These are phyloP conservation scores for Hippophae gyantsensis DNA, from an alignment of 306 rosid species.

Conservation along the genomic window DNA sequence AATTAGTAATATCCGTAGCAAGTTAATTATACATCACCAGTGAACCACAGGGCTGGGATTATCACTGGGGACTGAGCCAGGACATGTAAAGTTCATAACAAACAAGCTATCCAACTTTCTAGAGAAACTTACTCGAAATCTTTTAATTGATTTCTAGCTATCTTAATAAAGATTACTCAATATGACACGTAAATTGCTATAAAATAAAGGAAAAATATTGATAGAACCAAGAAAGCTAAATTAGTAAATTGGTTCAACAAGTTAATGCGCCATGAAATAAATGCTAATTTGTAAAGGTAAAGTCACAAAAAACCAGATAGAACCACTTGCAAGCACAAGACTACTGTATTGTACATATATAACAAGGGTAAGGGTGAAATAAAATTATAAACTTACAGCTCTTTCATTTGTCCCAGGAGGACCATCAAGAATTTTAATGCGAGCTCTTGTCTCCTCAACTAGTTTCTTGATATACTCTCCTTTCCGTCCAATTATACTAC, in stretches of 20 bases:
- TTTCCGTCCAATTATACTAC: constrained; percentile 94
- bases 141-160: not conserved
- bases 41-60: too few species aligned
- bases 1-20: too few species aligned
- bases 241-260: too few species aligned
- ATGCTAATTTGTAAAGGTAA: too few species aligned
- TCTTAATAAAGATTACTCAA: too few species aligned
- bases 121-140: not conserved
- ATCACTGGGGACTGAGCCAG: not conserved
- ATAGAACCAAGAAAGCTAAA: constrained; percentile 4
- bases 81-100: constrained; percentile 1
- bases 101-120: not conserved
- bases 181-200: too few species aligned
- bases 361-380: constrained; percentile 1
- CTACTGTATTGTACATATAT: constrained; percentile 2
- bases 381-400: constrained; percentile 61
- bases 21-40: not conserved
- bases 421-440: constrained; percentile 92
- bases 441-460: constrained; percentile 92
- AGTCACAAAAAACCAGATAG: not conserved
- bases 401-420: constrained; percentile 94
- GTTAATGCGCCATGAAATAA: too few species aligned
- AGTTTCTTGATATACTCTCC: constrained; percentile 90
- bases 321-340: not conserved
- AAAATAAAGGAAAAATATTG: not conserved